These are phyloP conservation scores for Gypsophila paniculata DNA, from an alignment of 179 eudicot genomes.

Conservation along the genomic window DNA sequence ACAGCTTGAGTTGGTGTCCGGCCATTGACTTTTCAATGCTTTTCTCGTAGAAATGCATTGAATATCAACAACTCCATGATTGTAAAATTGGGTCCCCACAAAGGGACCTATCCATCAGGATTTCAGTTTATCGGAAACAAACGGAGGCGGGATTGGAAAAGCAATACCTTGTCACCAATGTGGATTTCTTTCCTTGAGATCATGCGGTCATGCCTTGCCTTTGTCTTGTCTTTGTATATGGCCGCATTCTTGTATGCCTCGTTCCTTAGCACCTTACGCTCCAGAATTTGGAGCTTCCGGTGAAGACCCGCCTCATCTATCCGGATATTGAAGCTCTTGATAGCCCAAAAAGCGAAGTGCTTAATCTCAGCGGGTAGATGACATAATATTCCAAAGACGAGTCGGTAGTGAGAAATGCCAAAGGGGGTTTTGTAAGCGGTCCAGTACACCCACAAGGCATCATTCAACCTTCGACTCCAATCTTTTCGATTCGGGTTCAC, in stretches of 20 bases:
- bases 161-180: background rate
- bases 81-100: too few relatives aligned
- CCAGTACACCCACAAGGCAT: background rate
- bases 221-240: background rate
- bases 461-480: background rate
- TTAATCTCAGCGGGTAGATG: background rate
- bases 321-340: background rate
- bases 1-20: too few relatives aligned
- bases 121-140: background rate
- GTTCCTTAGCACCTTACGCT: background rate
- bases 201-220: background rate
- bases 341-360: background rate
- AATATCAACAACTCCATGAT: too few relatives aligned
- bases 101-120: background rate
- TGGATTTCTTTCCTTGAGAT: background rate
- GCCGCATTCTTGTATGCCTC: background rate
- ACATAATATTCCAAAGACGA: background rate
- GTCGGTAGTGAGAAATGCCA: background rate
- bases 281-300: background rate
- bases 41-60: too few relatives aligned
- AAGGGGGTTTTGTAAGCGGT: background rate
- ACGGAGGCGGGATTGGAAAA: background rate
- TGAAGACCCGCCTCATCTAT: background rate
- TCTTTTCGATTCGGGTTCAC: background rate
- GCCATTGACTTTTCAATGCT: too few relatives aligned